Conservation (phyloP, 805 yeast species). For the Lachancea dasiensis region DNA sequence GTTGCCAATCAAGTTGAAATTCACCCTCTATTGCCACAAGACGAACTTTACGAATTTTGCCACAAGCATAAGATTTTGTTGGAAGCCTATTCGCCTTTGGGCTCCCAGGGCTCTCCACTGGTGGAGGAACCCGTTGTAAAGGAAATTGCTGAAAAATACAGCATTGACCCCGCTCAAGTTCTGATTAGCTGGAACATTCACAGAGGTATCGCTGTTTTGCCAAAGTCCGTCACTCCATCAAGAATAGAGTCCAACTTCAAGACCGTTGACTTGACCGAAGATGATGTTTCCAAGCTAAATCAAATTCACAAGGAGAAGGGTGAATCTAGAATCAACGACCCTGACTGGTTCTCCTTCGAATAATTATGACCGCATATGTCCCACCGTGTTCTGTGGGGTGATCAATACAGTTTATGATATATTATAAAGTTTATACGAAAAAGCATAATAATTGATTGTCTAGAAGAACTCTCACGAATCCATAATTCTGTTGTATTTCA, state of each 20-base stretch:
- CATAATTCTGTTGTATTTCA: no score
- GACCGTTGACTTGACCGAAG: conserved; percentile 31
- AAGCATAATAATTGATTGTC: no score
- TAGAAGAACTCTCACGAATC: no score
- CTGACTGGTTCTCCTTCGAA: conserved; percentile 24
- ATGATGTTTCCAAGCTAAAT: conserved; percentile 32
- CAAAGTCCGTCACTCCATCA: conserved; percentile 42
- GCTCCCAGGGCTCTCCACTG: conserved; percentile 51
- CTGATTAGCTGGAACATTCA: conserved; percentile 54
- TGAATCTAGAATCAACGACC: conserved; percentile 28
- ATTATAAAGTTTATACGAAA: no score
- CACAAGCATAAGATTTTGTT: conserved; percentile 46
- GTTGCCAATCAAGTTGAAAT: conserved; percentile 71
- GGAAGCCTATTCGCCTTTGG: conserved; percentile 78
- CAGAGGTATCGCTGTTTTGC: conserved; percentile 50
- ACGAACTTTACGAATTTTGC: conserved; percentile 48
- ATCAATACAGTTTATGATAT: no score
- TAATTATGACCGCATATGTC: neutral
- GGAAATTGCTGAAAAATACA: conserved; percentile 39
- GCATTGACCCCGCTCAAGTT: conserved; percentile 42
- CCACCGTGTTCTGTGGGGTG: neutral
- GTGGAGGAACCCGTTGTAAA: conserved; percentile 39
- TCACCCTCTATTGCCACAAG: conserved; percentile 68
- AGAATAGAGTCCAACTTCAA: conserved; percentile 38
- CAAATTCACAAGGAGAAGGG: conserved; percentile 26